Conservation (phyloP, 2,329 filamentous ascomycete genomes). For the Mycosphaerella arachidis region DNA sequence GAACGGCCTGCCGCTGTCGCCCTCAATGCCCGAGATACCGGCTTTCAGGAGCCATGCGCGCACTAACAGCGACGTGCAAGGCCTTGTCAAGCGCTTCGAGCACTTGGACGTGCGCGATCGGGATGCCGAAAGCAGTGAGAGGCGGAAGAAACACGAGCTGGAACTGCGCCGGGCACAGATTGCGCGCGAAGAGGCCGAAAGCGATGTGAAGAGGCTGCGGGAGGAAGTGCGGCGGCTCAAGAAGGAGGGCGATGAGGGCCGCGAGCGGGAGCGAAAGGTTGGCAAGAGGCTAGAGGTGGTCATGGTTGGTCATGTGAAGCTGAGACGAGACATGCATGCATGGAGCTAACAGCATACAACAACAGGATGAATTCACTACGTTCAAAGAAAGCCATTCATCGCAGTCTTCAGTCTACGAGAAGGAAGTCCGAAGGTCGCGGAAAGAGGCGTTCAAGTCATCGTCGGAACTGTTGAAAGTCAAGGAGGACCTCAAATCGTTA, state of each 20-base stretch:
- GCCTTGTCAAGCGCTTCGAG: slow-evolving; percentile 67
- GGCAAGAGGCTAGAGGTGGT: slow-evolving; percentile 63
- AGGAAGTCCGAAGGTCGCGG: slow-evolving; percentile 63
- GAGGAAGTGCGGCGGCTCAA: slow-evolving; percentile 57
- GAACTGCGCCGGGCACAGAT: slow-evolving; percentile 43
- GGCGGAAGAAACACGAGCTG: slow-evolving; percentile 41
- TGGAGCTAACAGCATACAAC: slow-evolving; percentile 20
- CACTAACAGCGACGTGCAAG: slow-evolving; percentile 57
- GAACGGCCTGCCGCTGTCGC: slow-evolving; percentile 26
- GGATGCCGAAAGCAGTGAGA: slow-evolving; percentile 37
- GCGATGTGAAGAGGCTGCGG: slow-evolving; percentile 59
- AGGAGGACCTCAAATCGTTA: slow-evolving; percentile 66
- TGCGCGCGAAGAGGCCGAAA: slow-evolving; percentile 61
- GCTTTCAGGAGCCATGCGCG: slow-evolving; percentile 39
- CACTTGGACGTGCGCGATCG: slow-evolving; percentile 54
- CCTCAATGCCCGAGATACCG: slow-evolving; percentile 31
- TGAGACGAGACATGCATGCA: not conserved
- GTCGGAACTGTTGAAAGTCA: slow-evolving; percentile 63
- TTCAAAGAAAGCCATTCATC: slow-evolving; percentile 56
- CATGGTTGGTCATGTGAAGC: slow-evolving; percentile 53
- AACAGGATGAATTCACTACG: slow-evolving; percentile 64
- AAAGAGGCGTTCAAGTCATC: slow-evolving; percentile 75
- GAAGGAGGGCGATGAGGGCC: slow-evolving; percentile 60
- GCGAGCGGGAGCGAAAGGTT: slow-evolving; percentile 61
- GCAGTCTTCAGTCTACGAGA: slow-evolving; percentile 57